These are phyloP conservation scores for Gynochthodes officinalis DNA, from an alignment of 257 asterid genomes.

Conservation along the genomic window DNA sequence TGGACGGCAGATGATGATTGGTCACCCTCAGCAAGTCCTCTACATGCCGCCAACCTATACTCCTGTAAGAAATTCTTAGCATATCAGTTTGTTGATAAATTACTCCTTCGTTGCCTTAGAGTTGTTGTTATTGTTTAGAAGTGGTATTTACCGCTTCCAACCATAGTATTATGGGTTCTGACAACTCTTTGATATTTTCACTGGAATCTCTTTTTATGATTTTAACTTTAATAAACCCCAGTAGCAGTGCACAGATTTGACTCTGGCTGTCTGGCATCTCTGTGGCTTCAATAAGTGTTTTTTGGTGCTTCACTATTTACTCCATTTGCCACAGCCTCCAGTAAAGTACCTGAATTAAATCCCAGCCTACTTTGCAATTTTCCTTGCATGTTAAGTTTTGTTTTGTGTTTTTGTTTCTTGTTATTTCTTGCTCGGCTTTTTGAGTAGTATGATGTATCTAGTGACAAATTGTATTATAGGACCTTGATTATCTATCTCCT, in stretches of 20 bases:
- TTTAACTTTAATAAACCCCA: background rate
- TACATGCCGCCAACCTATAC: slow-evolving; percentile 75
- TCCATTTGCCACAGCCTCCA: background rate
- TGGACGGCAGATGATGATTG: slow-evolving; percentile 87
- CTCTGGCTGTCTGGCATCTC: background rate
- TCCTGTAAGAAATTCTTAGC: slow-evolving; percentile 51
- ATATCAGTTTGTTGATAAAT: background rate
- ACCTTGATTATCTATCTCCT: background rate
- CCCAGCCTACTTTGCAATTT: background rate
- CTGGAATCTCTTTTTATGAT: background rate
- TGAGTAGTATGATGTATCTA: background rate
- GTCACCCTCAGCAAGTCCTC: slow-evolving; percentile 81
- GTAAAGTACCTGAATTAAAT: background rate
- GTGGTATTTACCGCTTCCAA: background rate
- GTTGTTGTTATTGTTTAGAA: background rate
- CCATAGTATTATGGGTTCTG: background rate
- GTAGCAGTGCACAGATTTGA: background rate
- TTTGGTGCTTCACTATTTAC: background rate
- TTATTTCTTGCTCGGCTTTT: background rate
- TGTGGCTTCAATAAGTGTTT: background rate
- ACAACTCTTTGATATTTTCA: background rate
- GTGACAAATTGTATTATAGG: background rate
- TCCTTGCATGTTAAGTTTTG: background rate
- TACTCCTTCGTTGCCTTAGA: background rate
- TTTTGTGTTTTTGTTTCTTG: background rate